Conservation (phyloP, 495 filamentous ascomycete species). For the Lasiosphaeria miniovina region DNA sequence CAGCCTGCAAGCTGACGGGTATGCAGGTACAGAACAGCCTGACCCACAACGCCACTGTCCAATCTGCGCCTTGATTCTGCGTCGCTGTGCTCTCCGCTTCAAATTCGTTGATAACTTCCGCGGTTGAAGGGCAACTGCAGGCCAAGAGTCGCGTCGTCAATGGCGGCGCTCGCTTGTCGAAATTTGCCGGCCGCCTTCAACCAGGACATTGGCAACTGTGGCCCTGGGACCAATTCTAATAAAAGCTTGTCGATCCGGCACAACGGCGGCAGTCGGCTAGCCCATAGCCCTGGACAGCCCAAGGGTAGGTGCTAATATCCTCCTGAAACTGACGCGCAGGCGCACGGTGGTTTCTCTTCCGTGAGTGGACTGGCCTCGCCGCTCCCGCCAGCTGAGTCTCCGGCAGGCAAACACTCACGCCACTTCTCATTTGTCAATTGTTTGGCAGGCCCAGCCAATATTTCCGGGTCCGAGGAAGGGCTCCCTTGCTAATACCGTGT, state of each 20-base stretch:
- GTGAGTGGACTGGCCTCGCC: background rate
- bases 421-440: constrained; percentile 6
- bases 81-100: background rate
- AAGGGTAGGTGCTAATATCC: background rate
- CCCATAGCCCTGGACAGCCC: background rate
- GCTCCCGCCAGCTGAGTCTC: background rate
- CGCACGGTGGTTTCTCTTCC: background rate
- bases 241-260: constrained; percentile 7
- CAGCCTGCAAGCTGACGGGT: constrained; percentile 1
- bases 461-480: background rate
- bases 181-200: constrained; percentile 12
- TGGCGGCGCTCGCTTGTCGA: constrained; percentile 15
- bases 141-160: constrained; percentile 1
- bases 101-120: background rate
- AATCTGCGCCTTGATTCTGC: background rate
- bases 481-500: background rate
- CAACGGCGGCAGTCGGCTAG: background rate
- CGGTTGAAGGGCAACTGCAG: background rate
- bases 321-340: background rate
- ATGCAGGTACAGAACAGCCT: background rate
- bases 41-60: background rate
- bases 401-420: constrained; percentile 1
- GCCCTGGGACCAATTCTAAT: background rate
- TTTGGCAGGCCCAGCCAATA: background rate
- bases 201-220: constrained; percentile 10